Base-by-base conservation (phyloP, 371 early-diverging fungal species). In the Actinomortierella wolfii region DNA sequence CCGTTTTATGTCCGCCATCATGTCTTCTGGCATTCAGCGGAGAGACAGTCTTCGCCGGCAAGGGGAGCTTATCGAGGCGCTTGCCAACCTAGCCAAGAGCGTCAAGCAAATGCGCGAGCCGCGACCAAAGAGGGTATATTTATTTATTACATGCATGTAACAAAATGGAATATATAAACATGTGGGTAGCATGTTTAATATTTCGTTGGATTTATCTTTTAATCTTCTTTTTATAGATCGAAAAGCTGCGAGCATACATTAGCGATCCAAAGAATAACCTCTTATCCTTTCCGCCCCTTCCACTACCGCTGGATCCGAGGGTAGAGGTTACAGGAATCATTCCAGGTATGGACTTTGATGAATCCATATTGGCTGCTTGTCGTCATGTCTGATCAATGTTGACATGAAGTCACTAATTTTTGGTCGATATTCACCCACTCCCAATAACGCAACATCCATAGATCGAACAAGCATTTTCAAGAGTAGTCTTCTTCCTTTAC, bases 401-500 rank as follows among this genome's bases (percentile, higher is more conserved):
- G n/a, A n/a, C n/a, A n/a, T n/a, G n/a, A n/a, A n/a, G n/a, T n/a
- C n/a, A n/a, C n/a, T n/a, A n/a, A n/a, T n/a, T n/a, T n/a, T n/a
- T n/a, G n/a, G n/a, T n/a, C n/a, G n/a, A n/a, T n/a, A n/a, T n/a
- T n/a, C n/a, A n/a, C n/a, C n/a, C n/a, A n/a, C n/a, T n/a, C n/a
- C n/a, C n/a, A n/a, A n/a, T n/a, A n/a, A n/a, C n/a, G n/a, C n/a
- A n/a, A n/a, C n/a, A 34, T 11, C 11, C 11, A 29, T 61, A 81
- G 96, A 94, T 29, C 88, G 91, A 76, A 89, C 94, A 0, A 77
- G 82, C 9, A 85, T 98, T 20, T 98, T 98, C 68, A 97, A 97
- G 63, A 93, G 94, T 69, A 92, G 86, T 51, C 78, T 98, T 61
- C 83, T 86, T 61, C 99, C 98, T 1, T 76, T 99, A 44, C 79